Conservation (phyloP, 106 monocot genomes). For the Posidonia australis region DNA sequence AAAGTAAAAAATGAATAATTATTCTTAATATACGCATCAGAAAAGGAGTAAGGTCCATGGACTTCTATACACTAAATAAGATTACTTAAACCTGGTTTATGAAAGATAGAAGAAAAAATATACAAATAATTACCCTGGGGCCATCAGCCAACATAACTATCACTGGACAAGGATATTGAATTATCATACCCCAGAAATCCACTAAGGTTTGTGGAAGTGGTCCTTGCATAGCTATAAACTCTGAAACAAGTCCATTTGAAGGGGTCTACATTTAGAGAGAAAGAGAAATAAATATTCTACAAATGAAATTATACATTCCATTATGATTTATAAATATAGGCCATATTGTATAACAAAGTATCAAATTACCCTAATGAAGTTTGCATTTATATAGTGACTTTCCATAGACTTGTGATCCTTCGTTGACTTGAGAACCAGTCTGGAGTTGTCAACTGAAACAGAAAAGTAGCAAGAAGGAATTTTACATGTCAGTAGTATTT, state of each 20-base stretch:
- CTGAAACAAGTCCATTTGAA: slow-evolving; percentile 36
- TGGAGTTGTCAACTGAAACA: slow-evolving; percentile 55
- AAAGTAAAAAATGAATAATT: too few species aligned
- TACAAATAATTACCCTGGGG: slow-evolving; percentile 39
- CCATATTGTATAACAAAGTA: background rate
- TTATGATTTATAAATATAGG: background rate
- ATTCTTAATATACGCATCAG: too few species aligned
- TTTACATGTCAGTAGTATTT: background rate
- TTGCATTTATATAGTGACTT: slow-evolving; percentile 80
- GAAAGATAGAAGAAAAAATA: too few species aligned
- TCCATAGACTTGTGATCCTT: slow-evolving; percentile 21
- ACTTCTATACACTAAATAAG: too few species aligned
- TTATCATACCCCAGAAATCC: slow-evolving; percentile 94
- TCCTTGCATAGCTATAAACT: slow-evolving; percentile 94
- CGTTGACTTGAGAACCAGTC: slow-evolving; percentile 52
- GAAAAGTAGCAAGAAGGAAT: background rate
- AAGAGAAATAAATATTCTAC: background rate
- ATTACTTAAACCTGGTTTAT: too few species aligned
- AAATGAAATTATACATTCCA: background rate
- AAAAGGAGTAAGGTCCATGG: too few species aligned
- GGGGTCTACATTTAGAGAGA: slow-evolving; percentile 14
- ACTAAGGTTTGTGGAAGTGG: slow-evolving; percentile 69
- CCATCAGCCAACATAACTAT: slow-evolving; percentile 95
- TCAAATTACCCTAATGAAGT: slow-evolving; percentile 56
- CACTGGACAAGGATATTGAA: slow-evolving; percentile 61